Base-by-base conservation (phyloP, 2,329 filamentous ascomycete genomes). In the Anthostomella pinea region DNA sequence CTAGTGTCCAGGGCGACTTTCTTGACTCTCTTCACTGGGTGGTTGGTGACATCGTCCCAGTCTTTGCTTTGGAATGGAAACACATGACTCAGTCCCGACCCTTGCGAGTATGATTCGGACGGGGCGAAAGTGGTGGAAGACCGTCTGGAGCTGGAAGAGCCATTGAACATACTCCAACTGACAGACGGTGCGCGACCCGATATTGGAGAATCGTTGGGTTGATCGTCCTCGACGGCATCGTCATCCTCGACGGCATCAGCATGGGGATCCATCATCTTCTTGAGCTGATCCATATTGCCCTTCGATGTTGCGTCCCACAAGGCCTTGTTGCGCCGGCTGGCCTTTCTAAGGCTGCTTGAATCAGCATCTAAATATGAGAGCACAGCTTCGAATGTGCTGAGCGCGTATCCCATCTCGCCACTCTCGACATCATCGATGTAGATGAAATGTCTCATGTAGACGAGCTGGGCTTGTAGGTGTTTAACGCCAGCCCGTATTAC, bases 371-470 rank as follows among this genome's bases (percentile, higher is more conserved):
- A 76, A 58, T 98, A 97, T 2, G 87, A 82, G 21, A 98, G 65
- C 0, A 98, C 93, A 6, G 89, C 93, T 62, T 98, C 93, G 42
- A 97, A 87, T 0, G 93, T 98, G 62, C 91, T 97, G 33, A 98
- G 65, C 0, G 91, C 90, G 62, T 98, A 98, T 7, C 93, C 93
- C 71, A 94, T 84, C 65, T 98, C 93, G 31, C 93, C 93, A 43
- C 82, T 94, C 49, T 98, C 93, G 7, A 98, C 89, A 64, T 98
- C 93, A 52, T 97, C 93, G 33, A 95, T 90, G 63, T 95, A 98
- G 49, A 96, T 93, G 57, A 96, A 98, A 55, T 95, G 88, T 27
- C 91, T 85, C 74, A 97, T 95, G 59, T 97, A 98, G n/a, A 85
- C 73, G 30, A 98, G 68, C 14, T 91, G 79, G 3, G 93, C 89